Percentiles rank a stretch among this genome's conserved stretches.
Conservation (phyloP, 2,329 filamentous ascomycete species). For the Trichoderma cornu-damae region DNA sequence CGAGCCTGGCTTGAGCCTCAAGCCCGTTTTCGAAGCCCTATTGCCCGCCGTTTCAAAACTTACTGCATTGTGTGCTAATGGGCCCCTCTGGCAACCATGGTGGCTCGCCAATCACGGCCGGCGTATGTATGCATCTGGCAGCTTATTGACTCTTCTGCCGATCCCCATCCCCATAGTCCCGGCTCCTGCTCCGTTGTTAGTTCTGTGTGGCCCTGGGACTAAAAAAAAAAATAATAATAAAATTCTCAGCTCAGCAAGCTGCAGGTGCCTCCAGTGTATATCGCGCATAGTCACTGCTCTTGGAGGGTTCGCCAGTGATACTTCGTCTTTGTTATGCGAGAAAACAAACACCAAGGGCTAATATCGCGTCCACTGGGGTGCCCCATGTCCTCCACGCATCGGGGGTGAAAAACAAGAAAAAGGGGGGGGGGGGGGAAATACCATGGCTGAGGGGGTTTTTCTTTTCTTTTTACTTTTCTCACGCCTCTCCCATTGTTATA, state of each 20-base stretch:
- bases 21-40: background rate
- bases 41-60: background rate
- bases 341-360: conserved; percentile 18
- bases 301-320: conserved; percentile 12
- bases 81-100: background rate
- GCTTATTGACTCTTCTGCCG: conserved; percentile 14
- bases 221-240: background rate
- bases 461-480: conserved; percentile 3
- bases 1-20: conserved; percentile 10
- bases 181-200: conserved; percentile 15
- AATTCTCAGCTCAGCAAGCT: conserved; percentile 17
- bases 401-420: background rate
- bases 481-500: background rate
- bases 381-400: conserved; percentile 6
- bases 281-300: conserved; percentile 20
- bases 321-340: conserved; percentile 17
- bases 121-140: conserved; percentile 16
- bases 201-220: conserved; percentile 2
- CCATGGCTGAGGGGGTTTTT: too few relatives aligned
- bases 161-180: conserved; percentile 18
- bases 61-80: background rate
- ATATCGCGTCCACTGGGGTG: conserved; percentile 10
- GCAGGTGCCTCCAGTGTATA: conserved; percentile 21
- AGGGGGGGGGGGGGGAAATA: too few relatives aligned
- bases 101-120: conserved; percentile 11